phyloP scores from a whole-genome alignment of 345 rosid species.

The Combretum micranthum region DNA sequence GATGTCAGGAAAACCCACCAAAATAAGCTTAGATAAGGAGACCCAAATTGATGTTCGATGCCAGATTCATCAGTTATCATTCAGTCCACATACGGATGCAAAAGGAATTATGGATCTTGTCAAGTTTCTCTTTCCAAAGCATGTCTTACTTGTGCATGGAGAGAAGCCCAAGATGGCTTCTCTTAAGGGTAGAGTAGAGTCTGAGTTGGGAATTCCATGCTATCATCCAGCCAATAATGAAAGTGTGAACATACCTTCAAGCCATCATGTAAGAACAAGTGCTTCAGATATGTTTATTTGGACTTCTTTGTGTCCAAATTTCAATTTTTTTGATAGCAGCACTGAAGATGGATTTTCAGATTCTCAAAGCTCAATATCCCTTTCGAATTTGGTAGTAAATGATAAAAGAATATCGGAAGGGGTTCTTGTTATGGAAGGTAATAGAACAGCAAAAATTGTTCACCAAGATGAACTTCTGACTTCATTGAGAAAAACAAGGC shows the following conservation, averaged over 20 bases:
- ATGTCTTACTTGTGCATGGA: slow-evolving; percentile 83
- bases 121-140: slow-evolving; percentile 74
- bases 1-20: slow-evolving; percentile 83
- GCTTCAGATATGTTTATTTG: slow-evolving; percentile 57
- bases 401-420: slow-evolving; percentile 68
- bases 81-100: slow-evolving; percentile 92
- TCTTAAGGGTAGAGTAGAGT: slow-evolving; percentile 59
- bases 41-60: slow-evolving; percentile 85
- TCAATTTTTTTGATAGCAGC: slow-evolving; percentile 35
- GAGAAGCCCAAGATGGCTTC: slow-evolving; percentile 84
- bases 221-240: slow-evolving; percentile 73
- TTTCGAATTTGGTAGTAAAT: slow-evolving; percentile 27
- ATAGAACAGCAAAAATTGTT: slow-evolving; percentile 50
- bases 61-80: slow-evolving; percentile 91
- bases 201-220: slow-evolving; percentile 66
- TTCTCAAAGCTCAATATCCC: slow-evolving; percentile 5
- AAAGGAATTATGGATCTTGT: slow-evolving; percentile 96
- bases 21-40: slow-evolving; percentile 72
- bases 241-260: slow-evolving; percentile 56
- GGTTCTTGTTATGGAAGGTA: slow-evolving; percentile 42
- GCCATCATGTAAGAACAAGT: slow-evolving; percentile 44
- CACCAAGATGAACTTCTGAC: slow-evolving; percentile 68
- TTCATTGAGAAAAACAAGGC: slow-evolving; percentile 39
- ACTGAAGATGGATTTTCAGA: slow-evolving; percentile 18
- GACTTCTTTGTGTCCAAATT: slow-evolving; percentile 60